phyloP scores from a whole-genome alignment of 2,329 filamentous ascomycete species.

The Cercospora sp. region DNA sequence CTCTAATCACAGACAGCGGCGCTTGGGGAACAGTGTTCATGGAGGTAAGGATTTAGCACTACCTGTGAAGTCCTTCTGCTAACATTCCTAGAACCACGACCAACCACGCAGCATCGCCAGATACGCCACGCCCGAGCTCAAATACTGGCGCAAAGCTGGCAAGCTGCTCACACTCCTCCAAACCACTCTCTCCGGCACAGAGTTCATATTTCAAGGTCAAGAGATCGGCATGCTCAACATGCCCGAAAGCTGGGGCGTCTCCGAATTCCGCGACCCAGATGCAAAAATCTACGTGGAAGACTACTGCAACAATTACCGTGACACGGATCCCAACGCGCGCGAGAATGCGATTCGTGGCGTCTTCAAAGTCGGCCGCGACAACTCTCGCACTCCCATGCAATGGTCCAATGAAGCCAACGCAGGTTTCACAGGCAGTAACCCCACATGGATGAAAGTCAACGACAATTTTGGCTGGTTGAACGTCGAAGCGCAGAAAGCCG shows the following conservation, averaged over 20 bases:
- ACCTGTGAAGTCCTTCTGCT: neutral
- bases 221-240: conserved; percentile 69
- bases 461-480: conserved; percentile 65
- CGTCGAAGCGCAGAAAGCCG: conserved; percentile 55
- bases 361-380: conserved; percentile 66
- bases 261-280: conserved; percentile 29
- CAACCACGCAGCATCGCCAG: conserved; percentile 60
- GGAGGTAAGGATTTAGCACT: conserved; percentile 49
- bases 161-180: conserved; percentile 63
- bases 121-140: conserved; percentile 33
- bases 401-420: conserved; percentile 63
- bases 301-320: conserved; percentile 66
- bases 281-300: conserved; percentile 47
- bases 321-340: conserved; percentile 30
- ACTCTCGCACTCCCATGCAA: conserved; percentile 70
- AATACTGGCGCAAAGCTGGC: conserved; percentile 51
- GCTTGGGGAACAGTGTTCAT: conserved; percentile 67
- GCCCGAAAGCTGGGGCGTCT: conserved; percentile 56
- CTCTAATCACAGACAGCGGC: conserved; percentile 57
- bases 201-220: conserved; percentile 70
- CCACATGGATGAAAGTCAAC: conserved; percentile 72
- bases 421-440: conserved; percentile 61
- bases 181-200: conserved; percentile 60
- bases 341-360: conserved; percentile 49
- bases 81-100: conserved; percentile 55